Base-by-base conservation (phyloP, 352 stramenopile species). In the Phytophthora constricta region DNA sequence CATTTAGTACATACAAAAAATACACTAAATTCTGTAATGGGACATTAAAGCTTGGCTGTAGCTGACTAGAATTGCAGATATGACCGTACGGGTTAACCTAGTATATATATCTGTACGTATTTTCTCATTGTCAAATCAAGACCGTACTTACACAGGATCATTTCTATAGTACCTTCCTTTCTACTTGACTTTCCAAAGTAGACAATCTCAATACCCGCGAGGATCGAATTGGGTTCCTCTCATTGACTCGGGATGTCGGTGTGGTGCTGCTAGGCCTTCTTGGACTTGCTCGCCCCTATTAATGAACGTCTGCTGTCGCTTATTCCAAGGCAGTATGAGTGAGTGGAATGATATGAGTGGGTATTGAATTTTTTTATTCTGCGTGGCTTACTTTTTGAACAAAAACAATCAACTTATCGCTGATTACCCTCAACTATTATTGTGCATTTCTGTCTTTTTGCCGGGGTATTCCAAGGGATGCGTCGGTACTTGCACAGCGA, bases 241-340 rank as follows among this genome's bases (percentile, higher is more conserved):
- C 45, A 51, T 70, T 19, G 26, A 62, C 53, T 64, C 62, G 45
- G 53, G 62, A 60, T 60, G 52, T 62, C 16, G 42, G 17, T 47
- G 47, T 10, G 47, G 25, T 56, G 57, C 14, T 13, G 23, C 56
- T 11, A 37, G 57, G 33, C 52, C 37, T 48, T 72, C 48, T 48
- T 37, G 58, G 37, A 58, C 39, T 49, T 25, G n/a, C 31, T 43
- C 39, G 20, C 51, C 34, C 49, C 46, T 53, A 33, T 73, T 73
- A 58, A 73, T 73, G 65, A 73, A 73, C 65, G 65, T 73, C 65
- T 58, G 65, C 51, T 68, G 65, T 68, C 54, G 58, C 59, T 9
- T 64, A 72, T 72, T 72, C 65, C 65, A 72, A 72, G 45, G 65
- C 65, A 73, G 66, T 61, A 61, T 72, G 65, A 74, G 66, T 72